Evolutionary conservation across 805 yeast genomes (phyloP), one percentile per base, ranked within the genome.

Genomic region (Metschnikowia kunwiensis): DNA sequence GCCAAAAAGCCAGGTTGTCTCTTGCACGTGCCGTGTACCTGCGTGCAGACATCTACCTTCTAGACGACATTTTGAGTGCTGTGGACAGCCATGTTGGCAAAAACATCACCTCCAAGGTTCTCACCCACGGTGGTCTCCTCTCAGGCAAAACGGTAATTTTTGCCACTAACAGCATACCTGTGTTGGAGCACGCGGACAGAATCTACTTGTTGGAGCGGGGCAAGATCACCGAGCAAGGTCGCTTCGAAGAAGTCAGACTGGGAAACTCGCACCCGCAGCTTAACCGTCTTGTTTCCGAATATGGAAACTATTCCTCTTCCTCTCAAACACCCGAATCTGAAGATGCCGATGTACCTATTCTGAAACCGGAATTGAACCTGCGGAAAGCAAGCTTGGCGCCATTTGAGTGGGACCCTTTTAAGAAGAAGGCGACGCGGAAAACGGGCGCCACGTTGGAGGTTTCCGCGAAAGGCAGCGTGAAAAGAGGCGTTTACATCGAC

Each of bases 381-480:
- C 29, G 44, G 4, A 32, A 33, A 21, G 44, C 50, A 5, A 43
- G 47, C n/a, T 28, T 47, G 27, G 51, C 50, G 0, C 27, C 47
- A 7, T 75, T 80, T 51, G 68, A 62, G 24, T 68, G 72, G 46
- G 60, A 60, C 24, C 65, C 65, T 0, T 44, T 61, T 23, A 48
- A 54, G 17, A 60, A 67, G 21, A 54, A 63, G 6, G 40, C 46
- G 6, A 45, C 45, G 10, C 27, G 32, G n/a, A 33, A 36, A 30
- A 46, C 49, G 1, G 49, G 43, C 4, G 38, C 30, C n/a, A 37
- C 26, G 7, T 29, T 30, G 18, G 67, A 70, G 26, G 67, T 58
- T 10, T 68, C 74, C n/a, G 79, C 74, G 24, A 70, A 65, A 26
- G 89, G 88, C 2, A 70, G 70, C 25, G 86, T 82, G 16, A 70